A percentile compares a stretch with the other conserved stretches of the same genome.
Evolutionary conservation across 306 rosid genomes (phyloP).

Genomic region (Quercus gilva): DNA sequence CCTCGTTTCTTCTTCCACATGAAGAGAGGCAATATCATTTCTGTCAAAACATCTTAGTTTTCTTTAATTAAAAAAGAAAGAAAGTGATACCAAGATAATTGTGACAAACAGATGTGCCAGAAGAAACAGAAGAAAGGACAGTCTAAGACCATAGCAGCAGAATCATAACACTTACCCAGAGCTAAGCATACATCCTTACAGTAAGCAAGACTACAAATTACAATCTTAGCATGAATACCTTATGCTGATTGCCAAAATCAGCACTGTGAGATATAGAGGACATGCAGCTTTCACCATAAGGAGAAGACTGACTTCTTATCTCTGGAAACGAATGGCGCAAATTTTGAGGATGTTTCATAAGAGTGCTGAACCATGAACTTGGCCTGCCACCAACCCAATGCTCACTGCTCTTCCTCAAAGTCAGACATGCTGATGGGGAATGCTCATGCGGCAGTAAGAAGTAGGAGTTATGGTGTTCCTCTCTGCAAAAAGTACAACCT

Average conservation of each 20-base stretch:
- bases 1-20: neutral
- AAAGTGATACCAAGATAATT: neutral
- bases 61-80: neutral
- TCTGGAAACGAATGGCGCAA: slow-evolving; percentile 34
- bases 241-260: slow-evolving; percentile 24
- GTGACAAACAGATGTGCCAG: neutral
- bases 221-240: slow-evolving; percentile 14
- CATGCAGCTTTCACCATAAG: slow-evolving; percentile 23
- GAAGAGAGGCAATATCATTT: neutral
- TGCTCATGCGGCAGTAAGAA: slow-evolving; percentile 34
- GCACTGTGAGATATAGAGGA: slow-evolving; percentile 15
- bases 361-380: slow-evolving; percentile 21
- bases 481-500: slow-evolving; percentile 35
- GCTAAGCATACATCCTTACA: neutral
- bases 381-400: slow-evolving; percentile 32
- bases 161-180: neutral
- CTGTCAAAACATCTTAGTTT: neutral
- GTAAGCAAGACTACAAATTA: neutral
- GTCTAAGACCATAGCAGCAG: neutral
- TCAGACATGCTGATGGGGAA: slow-evolving; percentile 36
- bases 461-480: slow-evolving; percentile 38
- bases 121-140: neutral
- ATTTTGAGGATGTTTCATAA: slow-evolving; percentile 26
- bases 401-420: slow-evolving; percentile 35
- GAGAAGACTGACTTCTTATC: slow-evolving; percentile 22